These are phyloP conservation scores for Niebla homalea DNA, from an alignment of 495 filamentous ascomycete genomes.

Conservation along the genomic window DNA sequence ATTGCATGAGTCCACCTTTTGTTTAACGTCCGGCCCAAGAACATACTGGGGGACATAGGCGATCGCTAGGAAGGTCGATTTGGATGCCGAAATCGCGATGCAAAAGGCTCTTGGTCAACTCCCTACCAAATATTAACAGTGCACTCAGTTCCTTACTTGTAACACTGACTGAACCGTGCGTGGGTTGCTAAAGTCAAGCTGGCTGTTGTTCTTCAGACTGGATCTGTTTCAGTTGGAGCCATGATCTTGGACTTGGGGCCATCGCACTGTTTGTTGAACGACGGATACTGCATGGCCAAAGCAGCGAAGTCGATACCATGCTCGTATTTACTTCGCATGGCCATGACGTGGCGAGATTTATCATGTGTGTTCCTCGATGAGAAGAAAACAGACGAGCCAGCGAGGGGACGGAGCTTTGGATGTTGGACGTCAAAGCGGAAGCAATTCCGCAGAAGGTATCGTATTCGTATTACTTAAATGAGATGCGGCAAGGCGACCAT, in stretches of 20 bases:
- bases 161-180: conserved; percentile 48
- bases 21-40: not conserved
- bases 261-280: conserved; percentile 44
- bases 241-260: not conserved
- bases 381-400: no score
- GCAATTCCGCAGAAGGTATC: no score
- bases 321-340: conserved; percentile 38
- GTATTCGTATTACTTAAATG: no score
- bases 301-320: conserved; percentile 48
- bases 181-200: conserved; percentile 75
- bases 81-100: conserved; percentile 59
- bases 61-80: conserved; percentile 57
- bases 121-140: conserved; percentile 27
- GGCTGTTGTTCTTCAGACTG: conserved; percentile 46
- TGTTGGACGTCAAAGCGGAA: no score
- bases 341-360: conserved; percentile 3
- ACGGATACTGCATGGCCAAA: conserved; percentile 42
- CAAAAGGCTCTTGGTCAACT: conserved; percentile 70
- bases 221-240: not conserved
- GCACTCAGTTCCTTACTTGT: not conserved
- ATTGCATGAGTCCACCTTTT: not conserved
- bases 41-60: conserved; percentile 80
- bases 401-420: no score
- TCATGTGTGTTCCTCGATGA: no score
- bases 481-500: no score